Evolutionary conservation across 331 rosid genomes (phyloP), one percentile per base, ranked within the genome.

Genomic region (Stylosanthes scabra): DNA sequence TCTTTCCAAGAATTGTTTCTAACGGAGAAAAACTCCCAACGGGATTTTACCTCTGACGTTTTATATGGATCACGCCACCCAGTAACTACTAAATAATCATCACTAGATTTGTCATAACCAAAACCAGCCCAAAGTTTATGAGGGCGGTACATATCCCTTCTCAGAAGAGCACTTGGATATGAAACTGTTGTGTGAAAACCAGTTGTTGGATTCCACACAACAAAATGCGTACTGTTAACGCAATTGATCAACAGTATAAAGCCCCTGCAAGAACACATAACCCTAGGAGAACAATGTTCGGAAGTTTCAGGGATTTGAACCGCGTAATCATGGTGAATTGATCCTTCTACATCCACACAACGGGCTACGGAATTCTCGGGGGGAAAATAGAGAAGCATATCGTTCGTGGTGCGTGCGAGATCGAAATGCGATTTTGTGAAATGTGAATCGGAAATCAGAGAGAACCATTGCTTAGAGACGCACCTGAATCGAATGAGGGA

Each of bases 171-270:
- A 49, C 9, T 49, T 13, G 55, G 14, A 7, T 14, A 0, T 2
- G 11, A 61, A 11, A 47, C 54, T 13, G 5, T 29, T 55, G 6
- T 68, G 5, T 7, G 9, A n/a, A 0, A 12, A n/a, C 57, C 57
- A 1, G 29, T 50, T 27, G 58, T 47, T 2, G 81, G 81, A n/a
- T 76, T 76, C 81, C 75, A 76, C 1, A 76, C 0, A 3, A 50
- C 1, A 13, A 63, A 6, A 2, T 63, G 20, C 9, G 55, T 14
- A 15, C 6, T 2, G 14, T 3, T 12, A 11, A 41, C 7, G 55
- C 6, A 12, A 49, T 49, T 49, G 11, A 9, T 3, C 13, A 11
- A 11, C 5, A 11, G 13, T 46, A 46, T 46, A 3, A 46, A 46
- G 51, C 51, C 51, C 9, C 51, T 10, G 13, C 51, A 46, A 9